Percentiles rank a stretch among this genome's conserved stretches.
Evolutionary conservation across 2,329 filamentous ascomycete genomes (phyloP).

Genomic region (Emergomyces orientalis): DNA sequence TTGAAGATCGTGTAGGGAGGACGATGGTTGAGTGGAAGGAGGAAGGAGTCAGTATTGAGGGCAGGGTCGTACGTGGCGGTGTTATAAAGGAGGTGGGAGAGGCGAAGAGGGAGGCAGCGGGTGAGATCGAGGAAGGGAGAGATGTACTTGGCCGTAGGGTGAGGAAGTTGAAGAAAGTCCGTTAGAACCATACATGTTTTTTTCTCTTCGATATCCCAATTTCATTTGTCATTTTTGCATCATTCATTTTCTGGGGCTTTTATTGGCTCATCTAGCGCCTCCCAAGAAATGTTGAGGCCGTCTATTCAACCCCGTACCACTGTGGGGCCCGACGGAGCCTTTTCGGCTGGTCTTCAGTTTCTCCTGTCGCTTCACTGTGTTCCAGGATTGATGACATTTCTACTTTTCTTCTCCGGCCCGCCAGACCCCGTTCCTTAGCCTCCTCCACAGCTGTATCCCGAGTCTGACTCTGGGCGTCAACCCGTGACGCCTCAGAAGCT

Average conservation of each 20-base stretch:
- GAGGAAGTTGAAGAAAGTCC: constrained; percentile 38
- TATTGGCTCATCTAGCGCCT: neutral
- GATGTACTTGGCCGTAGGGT: constrained; percentile 80
- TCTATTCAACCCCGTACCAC: neutral
- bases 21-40: constrained; percentile 79
- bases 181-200: constrained; percentile 19
- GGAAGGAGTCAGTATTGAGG: constrained; percentile 90
- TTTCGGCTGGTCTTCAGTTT: neutral
- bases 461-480: neutral
- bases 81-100: constrained; percentile 78
- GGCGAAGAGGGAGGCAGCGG: constrained; percentile 83
- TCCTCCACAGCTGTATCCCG: neutral
- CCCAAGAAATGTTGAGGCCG: neutral
- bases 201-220: neutral
- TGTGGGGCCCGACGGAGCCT: neutral
- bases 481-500: too few species aligned
- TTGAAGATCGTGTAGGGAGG: constrained; percentile 69
- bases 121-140: constrained; percentile 85
- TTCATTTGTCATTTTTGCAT: neutral
- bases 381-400: neutral
- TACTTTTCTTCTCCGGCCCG: neutral
- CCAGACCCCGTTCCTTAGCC: neutral
- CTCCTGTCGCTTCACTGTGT: neutral
- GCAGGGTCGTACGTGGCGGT: constrained; percentile 70
- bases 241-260: neutral